Evolutionary conservation across 805 yeast species (phyloP).

Genomic region (Sugiyamaella chiloensis): DNA sequence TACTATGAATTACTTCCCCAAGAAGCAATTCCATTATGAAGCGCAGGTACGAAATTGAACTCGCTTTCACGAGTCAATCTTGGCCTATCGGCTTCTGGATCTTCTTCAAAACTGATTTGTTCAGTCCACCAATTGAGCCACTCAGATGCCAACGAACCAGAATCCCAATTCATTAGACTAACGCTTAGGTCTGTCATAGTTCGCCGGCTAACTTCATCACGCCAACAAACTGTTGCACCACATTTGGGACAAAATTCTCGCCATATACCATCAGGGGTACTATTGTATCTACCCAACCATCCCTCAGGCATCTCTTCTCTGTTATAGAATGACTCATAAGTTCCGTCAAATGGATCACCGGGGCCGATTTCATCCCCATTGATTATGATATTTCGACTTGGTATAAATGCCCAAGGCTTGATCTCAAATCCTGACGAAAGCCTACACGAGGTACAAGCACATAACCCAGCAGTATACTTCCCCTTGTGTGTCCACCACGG

Average conservation of each 20-base stretch:
- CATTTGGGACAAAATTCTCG: slow-evolving; percentile 4
- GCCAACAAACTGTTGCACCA: slow-evolving; percentile 4
- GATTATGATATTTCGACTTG: neutral
- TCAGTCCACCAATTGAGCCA: slow-evolving; percentile 8
- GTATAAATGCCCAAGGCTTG: slow-evolving; percentile 2
- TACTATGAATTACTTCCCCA: neutral
- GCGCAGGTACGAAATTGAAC: neutral
- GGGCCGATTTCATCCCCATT: too few species aligned
- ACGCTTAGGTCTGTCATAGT: neutral
- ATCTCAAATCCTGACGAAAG: slow-evolving; percentile 1
- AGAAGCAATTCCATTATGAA: neutral
- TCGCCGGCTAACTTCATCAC: neutral
- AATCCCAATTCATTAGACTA: neutral
- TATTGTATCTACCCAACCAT: neutral
- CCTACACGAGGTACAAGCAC: neutral
- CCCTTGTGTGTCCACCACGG: neutral
- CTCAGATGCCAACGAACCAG: neutral
- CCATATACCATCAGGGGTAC: neutral
- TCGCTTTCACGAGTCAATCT: neutral
- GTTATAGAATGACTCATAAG: too few species aligned
- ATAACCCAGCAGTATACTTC: neutral
- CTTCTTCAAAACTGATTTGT: neutral
- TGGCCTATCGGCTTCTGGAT: neutral
- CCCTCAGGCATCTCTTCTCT: too few species aligned
- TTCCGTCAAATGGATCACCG: too few species aligned